phyloP scores from a whole-genome alignment of 805 yeast species.

The Starmerella cellae region DNA sequence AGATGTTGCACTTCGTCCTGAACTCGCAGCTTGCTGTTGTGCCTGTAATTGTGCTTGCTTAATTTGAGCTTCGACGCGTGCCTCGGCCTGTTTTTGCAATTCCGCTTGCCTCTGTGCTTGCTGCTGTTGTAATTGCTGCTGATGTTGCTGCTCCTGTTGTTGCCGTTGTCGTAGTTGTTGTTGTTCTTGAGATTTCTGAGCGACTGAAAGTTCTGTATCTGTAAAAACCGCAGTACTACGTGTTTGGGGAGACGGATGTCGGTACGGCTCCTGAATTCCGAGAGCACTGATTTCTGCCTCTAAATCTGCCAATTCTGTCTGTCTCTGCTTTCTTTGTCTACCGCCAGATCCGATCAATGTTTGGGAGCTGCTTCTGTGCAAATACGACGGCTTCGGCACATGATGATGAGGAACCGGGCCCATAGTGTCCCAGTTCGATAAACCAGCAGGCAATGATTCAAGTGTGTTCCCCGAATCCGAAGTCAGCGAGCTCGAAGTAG shows the following conservation, averaged over 20 bases:
- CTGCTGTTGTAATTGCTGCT: no score
- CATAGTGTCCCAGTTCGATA: slow-evolving; percentile 12
- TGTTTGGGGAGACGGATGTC: neutral
- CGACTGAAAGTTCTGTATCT: no score
- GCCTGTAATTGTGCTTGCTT: no score
- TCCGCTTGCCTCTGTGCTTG: no score
- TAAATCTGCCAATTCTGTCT: slow-evolving; percentile 1
- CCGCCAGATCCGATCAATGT: neutral
- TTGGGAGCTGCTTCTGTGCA: neutral
- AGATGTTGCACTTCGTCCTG: neutral
- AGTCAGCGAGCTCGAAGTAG: slow-evolving; percentile 6
- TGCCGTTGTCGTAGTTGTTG: no score
- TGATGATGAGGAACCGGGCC: slow-evolving; percentile 4
- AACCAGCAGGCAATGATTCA: slow-evolving; percentile 14
- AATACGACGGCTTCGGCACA: neutral
- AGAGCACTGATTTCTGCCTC: slow-evolving; percentile 12
- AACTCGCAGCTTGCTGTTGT: neutral
- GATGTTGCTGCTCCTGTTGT: neutral
- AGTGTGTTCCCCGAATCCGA: slow-evolving; percentile 8
- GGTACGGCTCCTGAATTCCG: slow-evolving; percentile 6
- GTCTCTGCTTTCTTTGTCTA: neutral
- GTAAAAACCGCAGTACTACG: no score
- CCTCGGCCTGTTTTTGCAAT: no score
- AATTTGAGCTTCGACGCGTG: no score
- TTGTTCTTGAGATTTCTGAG: no score